Base-by-base conservation (phyloP, 2,329 filamentous ascomycete species). In the Talaromyces sp. region DNA sequence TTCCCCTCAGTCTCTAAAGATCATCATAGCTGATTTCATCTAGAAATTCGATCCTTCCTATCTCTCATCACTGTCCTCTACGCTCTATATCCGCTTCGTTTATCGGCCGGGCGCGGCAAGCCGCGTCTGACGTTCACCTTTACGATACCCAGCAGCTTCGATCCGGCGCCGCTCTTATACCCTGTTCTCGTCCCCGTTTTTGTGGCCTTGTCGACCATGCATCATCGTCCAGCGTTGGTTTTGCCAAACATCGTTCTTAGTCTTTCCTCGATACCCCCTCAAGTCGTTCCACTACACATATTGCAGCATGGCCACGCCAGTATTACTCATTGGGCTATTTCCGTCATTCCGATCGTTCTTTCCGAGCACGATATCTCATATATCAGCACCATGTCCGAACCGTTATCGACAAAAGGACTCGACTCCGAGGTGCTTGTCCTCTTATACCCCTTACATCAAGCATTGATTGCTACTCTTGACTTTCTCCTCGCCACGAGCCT, bases 111-210 rank as follows among this genome's bases (percentile, higher is more conserved):
- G 35, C 71, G 73, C 66, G 73, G 71, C 60, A 70, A 69, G 62
- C 68, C 73, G 41, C 75, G 74, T 39, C 70, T 76, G 60, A 70
- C 78, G 59, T 78, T 74, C 68, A 81, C 82, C 58, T 85, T 88
- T 71, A 83, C 84, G 47, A 81, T 97, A 43, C 92, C 93, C 0
- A 80, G 87, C 3, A 84, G 86, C n/a, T 96, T 97, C 77, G 94
- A 98, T 73, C 93, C 93, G 2, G 94, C 94, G 7, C 92, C 93
- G 11, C 83, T 97, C n/a, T 78, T 97, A 65, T 98, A 97, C 74
- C 94, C 94, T 19, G 85, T 90, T 6, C 78, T 89, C 2, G 83
- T 97, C 35, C 92, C 93, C 0, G 79, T 93, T 16, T 83, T 93
- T 54, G 89, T 95, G 33, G 88, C 93, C 1, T 81, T 95, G 4